These are phyloP conservation scores for Lepraria neglecta DNA, from an alignment of 495 filamentous ascomycete species.

Conservation along the genomic window DNA sequence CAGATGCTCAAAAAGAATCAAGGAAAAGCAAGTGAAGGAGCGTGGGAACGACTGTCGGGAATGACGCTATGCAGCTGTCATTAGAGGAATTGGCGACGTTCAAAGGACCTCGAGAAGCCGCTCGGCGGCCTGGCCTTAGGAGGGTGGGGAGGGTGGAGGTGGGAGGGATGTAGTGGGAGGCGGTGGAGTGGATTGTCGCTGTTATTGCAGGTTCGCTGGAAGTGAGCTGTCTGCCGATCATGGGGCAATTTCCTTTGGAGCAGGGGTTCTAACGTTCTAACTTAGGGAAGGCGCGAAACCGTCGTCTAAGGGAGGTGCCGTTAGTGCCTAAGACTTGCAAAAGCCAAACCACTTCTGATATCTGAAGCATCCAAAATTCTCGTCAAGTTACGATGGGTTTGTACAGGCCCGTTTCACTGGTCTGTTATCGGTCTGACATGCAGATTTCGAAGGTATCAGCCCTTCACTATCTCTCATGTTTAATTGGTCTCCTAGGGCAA, in stretches of 20 bases:
- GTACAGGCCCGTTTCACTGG: too few relatives aligned
- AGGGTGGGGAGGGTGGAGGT: conserved; percentile 12
- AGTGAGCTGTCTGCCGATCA: conserved; percentile 14
- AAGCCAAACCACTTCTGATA: too few relatives aligned
- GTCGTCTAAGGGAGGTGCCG: background rate
- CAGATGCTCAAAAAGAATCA: conserved; percentile 15
- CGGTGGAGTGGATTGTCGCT: conserved; percentile 19
- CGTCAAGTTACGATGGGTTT: too few relatives aligned
- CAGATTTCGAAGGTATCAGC: conserved; percentile 1
- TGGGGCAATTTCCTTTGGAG: conserved; percentile 20
- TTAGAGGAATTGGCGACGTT: conserved; percentile 25
- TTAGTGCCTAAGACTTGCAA: background rate
- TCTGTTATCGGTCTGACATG: conserved; percentile 6
- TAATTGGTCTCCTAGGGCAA: conserved; percentile 16
- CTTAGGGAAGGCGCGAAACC: conserved; percentile 13
- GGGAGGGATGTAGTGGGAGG: conserved; percentile 15
- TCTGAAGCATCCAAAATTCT: too few relatives aligned
- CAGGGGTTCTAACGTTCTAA: conserved; percentile 8
- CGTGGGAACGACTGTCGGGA: conserved; percentile 22
- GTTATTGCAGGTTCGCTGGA: conserved; percentile 12
- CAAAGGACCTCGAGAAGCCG: conserved; percentile 26
- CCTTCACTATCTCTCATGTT: conserved; percentile 4
- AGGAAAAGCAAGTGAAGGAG: conserved; percentile 20
- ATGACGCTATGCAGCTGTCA: conserved; percentile 25
- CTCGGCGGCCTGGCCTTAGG: conserved; percentile 20